Evolutionary conservation across 306 rosid species (phyloP).

Genomic region (Ziziphus jujuba): DNA sequence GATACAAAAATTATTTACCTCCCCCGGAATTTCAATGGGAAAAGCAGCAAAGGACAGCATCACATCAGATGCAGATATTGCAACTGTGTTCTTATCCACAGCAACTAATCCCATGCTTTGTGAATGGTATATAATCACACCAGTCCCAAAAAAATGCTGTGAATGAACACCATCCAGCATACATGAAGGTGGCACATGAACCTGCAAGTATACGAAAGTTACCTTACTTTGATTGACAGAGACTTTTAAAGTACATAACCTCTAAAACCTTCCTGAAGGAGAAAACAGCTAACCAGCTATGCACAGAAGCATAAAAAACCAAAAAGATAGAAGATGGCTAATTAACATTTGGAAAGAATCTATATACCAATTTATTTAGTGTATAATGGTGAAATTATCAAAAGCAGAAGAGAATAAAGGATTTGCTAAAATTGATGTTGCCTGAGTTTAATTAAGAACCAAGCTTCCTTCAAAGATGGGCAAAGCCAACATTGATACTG

Average conservation of each 20-base stretch:
- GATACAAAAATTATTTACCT: conserved; percentile 51
- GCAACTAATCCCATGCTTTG: conserved; percentile 78
- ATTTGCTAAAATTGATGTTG: no score
- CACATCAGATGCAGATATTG: conserved; percentile 79
- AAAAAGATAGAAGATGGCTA: not conserved
- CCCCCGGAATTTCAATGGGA: conserved; percentile 94
- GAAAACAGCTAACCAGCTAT: conserved; percentile 11
- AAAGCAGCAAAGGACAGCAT: conserved; percentile 94
- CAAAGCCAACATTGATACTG: no score
- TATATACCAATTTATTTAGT: not conserved
- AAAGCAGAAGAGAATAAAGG: no score
- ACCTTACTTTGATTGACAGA: conserved; percentile 20
- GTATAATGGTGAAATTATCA: no score
- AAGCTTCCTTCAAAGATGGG: no score
- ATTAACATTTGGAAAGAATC: not conserved
- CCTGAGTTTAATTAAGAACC: no score
- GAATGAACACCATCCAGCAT: conserved; percentile 99
- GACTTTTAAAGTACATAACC: conserved; percentile 8
- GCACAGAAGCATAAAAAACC: not conserved
- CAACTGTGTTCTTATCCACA: conserved; percentile 94
- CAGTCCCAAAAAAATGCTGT: conserved; percentile 88
- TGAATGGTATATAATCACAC: conserved; percentile 83
- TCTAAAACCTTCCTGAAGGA: not conserved
- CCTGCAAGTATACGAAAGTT: conserved; percentile 54
- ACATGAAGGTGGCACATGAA: conserved; percentile 91